Evolutionary conservation across 2,329 filamentous ascomycete species (phyloP), one percentile per base, ranked within the genome.

Genomic region (Hypoxylon sp.): DNA sequence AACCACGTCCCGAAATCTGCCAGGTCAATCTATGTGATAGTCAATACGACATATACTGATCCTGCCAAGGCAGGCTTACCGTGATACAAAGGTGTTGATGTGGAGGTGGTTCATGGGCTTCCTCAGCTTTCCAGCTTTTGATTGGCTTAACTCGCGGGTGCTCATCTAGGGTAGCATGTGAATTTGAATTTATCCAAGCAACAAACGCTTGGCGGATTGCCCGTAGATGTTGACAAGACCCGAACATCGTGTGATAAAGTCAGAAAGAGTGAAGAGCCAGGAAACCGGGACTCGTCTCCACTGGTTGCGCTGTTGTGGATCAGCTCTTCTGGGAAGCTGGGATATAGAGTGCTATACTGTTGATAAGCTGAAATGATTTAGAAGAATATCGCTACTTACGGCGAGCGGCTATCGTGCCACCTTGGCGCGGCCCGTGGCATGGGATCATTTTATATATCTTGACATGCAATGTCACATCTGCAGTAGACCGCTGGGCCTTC

Each of bases 291-390:
- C 47, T 8, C 30, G 25, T 50, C 50, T 55, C 54, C 58, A 61
- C 50, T 58, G 27, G 19, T 23, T 19, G 30, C 41, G 23, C 45
- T 27, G 43, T 61, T 41, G 37, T 50, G 53, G 57, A 63, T 55
- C 59, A 63, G 51, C 61, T 62, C 61, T 39, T 65, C 59, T 68
- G 52, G 58, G 64, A 67, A 56, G 53, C 30, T 67, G 57, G 48
- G 50, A 45, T 14, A 30, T 21, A 54, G 53, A 57, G 39, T 32
- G 12, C 14, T 39, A 32, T 30, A 46, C 47, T 45, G 27, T 55
- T 53, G 67, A 65, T 70, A 70, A 70, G 67, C 64, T 61, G 53
- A 39, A 37, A 59, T 59, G 63, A 47, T 46, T 53, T 61, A 29
- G 48, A 23, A 51, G 50, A 61, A 34, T 51, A 53, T 57, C 56